Conservation (phyloP, 1,284 basidiomycete species). For the Volvariella volvacea region DNA sequence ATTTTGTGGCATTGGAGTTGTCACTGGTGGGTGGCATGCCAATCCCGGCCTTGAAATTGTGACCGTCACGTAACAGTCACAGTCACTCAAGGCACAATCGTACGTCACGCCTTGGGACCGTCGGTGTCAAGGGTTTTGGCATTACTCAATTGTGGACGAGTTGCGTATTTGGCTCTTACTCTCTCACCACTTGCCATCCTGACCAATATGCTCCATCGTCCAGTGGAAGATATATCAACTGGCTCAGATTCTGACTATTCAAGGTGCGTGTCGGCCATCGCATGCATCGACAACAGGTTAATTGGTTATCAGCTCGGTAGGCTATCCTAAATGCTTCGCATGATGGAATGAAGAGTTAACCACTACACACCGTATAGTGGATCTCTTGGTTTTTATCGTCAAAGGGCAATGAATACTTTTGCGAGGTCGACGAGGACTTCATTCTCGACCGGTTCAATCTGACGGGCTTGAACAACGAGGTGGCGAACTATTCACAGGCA, state of each 20-base stretch:
- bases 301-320: conserved; percentile 33
- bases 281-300: conserved; percentile 11
- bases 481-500: conserved; percentile 91
- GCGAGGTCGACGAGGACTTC: conserved; percentile 99
- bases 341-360: background rate
- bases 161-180: too few species aligned
- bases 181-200: too few species aligned
- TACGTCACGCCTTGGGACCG: too few species aligned
- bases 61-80: too few species aligned
- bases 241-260: conserved; percentile 88
- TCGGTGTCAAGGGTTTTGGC: too few species aligned
- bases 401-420: conserved; percentile 98
- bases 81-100: too few species aligned
- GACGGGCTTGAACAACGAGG: conserved; percentile 95
- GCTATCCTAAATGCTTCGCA: conserved; percentile 7
- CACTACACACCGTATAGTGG: conserved; percentile 50
- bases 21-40: too few species aligned
- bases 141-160: too few species aligned
- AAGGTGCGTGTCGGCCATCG: conserved; percentile 43
- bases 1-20: too few species aligned
- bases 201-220: conserved; percentile 2
- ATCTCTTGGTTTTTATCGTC: conserved; percentile 98
- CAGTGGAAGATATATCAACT: conserved; percentile 82
- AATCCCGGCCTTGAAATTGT: too few species aligned
- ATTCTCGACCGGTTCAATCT: conserved; percentile 98